phyloP scores from a whole-genome alignment of 345 rosid genomes.

The Eucalyptus pauciflora region DNA sequence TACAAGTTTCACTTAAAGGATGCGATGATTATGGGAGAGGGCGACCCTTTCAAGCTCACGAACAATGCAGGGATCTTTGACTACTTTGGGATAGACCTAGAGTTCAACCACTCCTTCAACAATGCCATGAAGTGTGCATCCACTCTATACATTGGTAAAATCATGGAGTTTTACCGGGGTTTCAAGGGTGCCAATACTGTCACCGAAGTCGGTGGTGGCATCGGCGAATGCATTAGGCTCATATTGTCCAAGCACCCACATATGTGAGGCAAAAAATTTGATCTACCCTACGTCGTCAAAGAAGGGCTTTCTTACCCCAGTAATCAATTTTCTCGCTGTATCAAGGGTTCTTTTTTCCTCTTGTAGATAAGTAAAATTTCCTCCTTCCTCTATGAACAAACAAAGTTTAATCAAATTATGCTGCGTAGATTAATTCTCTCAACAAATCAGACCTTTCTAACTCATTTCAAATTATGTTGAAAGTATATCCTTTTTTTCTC shows the following conservation, averaged over 20 bases:
- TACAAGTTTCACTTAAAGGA: too few relatives aligned
- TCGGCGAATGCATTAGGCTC: slow-evolving; percentile 1
- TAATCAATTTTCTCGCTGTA: background rate
- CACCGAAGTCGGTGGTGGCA: slow-evolving; percentile 21
- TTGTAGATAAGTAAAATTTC: background rate
- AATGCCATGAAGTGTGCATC: slow-evolving; percentile 3
- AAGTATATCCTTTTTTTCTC: too few relatives aligned
- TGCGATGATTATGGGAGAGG: too few relatives aligned
- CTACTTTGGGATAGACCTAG: slow-evolving; percentile 3
- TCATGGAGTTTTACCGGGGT: slow-evolving; percentile 10
- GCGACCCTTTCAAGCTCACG: background rate
- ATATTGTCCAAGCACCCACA: slow-evolving; percentile 9
- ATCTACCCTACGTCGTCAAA: slow-evolving; percentile 13
- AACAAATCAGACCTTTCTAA: too few relatives aligned
- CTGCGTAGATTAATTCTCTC: too few relatives aligned
- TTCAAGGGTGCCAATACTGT: background rate
- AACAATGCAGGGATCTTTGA: slow-evolving; percentile 6
- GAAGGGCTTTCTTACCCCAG: slow-evolving; percentile 16
- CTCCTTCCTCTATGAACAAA: too few relatives aligned
- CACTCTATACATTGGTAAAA: slow-evolving; percentile 1
- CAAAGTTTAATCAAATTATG: too few relatives aligned
- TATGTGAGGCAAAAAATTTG: slow-evolving; percentile 12
- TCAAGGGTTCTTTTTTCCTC: background rate
- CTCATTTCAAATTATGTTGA: too few relatives aligned
- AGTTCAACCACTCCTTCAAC: background rate